A percentile compares a stretch with the other conserved stretches of the same genome.
Conservation (phyloP, 768 basidiomycete species). For the Sporobolomyces pararoseus region DNA sequence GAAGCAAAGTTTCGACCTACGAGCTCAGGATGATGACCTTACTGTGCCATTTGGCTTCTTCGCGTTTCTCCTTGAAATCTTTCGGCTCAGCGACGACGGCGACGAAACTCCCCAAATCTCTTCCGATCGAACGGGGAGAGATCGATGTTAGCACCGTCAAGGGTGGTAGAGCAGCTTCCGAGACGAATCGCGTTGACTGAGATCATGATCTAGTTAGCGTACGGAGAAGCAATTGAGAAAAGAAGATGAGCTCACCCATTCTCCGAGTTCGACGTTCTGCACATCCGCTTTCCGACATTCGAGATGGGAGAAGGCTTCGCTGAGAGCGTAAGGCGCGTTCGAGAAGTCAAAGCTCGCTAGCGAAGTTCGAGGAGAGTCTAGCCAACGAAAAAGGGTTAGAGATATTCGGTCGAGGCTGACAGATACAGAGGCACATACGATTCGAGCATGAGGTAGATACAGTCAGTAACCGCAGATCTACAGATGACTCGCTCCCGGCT, state of each 20-base stretch:
- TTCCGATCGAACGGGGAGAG: background rate
- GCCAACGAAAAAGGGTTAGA: too few relatives aligned
- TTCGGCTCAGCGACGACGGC: background rate
- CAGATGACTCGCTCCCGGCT: conserved; percentile 6
- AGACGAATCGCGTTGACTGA: background rate
- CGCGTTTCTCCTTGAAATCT: background rate
- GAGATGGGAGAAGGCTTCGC: conserved; percentile 14
- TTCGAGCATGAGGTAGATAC: conserved; percentile 1
- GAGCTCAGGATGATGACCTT: background rate
- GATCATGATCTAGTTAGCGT: background rate
- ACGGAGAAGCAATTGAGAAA: too few relatives aligned
- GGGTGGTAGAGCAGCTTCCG: background rate
- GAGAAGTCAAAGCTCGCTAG: conserved; percentile 3
- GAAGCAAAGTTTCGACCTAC: background rate
- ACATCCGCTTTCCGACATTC: conserved; percentile 7
- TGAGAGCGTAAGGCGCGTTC: background rate
- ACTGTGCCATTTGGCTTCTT: background rate
- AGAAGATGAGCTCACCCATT: conserved; percentile 5
- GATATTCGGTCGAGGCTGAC: too few relatives aligned
- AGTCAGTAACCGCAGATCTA: conserved; percentile 31
- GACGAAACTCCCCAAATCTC: background rate
- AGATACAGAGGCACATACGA: background rate
- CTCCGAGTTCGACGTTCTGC: conserved; percentile 4
- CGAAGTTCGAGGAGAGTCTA: background rate
- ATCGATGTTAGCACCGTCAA: background rate